Conservation (phyloP, 441 rosid species). For the Gossypium davidsonii region DNA sequence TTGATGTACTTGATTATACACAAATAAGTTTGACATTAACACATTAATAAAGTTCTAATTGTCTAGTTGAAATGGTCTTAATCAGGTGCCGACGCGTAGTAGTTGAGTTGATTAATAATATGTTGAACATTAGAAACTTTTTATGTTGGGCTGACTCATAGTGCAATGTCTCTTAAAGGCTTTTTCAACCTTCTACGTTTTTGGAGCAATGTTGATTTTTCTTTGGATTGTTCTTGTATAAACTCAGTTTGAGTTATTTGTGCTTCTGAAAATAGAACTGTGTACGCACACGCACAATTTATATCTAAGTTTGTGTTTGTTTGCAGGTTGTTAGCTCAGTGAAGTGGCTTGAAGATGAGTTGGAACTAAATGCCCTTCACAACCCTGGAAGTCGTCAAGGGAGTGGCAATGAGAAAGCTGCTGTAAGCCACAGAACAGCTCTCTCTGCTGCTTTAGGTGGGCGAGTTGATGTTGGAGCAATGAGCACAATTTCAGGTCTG, state of each 20-base stretch:
- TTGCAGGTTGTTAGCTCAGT: constrained; percentile 92
- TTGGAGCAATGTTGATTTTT: background rate
- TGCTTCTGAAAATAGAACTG: constrained; percentile 6
- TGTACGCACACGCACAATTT: background rate
- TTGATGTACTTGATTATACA: background rate
- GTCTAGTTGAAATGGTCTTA: background rate
- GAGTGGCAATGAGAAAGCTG: constrained; percentile 93
- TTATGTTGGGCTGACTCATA: background rate
- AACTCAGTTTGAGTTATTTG: background rate
- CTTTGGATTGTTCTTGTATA: background rate
- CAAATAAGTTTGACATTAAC: background rate
- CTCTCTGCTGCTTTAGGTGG: constrained; percentile 96
- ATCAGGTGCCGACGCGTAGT: background rate
- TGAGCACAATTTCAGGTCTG: constrained; percentile 90
- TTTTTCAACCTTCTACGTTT: background rate
- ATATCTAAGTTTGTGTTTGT: background rate
- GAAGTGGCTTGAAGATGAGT: constrained; percentile 99
- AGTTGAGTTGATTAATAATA: background rate
- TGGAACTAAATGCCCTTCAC: constrained; percentile 95
- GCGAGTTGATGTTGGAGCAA: constrained; percentile 74
- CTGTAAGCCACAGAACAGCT: constrained; percentile 75
- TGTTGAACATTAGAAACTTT: background rate
- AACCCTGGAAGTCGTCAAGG: constrained; percentile 89
- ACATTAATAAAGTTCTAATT: background rate
- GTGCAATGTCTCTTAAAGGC: background rate